Base-by-base conservation (phyloP, 2,329 filamentous ascomycete genomes). In the Nemania serpens region DNA sequence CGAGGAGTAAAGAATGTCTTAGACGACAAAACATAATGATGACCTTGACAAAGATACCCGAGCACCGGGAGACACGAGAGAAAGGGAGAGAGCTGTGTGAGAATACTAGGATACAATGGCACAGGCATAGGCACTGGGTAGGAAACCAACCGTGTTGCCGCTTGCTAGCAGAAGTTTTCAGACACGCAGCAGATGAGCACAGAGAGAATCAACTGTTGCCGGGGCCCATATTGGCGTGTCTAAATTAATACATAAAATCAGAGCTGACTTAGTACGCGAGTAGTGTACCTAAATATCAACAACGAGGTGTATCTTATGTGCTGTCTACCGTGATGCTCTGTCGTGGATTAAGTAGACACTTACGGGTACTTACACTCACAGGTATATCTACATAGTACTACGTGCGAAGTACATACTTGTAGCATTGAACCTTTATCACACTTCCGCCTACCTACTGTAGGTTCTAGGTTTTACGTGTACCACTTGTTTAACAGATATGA, bases 1-100 rank as follows among this genome's bases (percentile, higher is more conserved):
- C 68, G 85, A 88, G 67, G 85, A 87, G 74, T 87, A 82, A 72
- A 39, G 47, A 39, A 18, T 43, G 20, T 41, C n/a, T 51, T 33
- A 52, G 46, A 54, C 15, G 22, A 29, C 17, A 49, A 55, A 22
- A 59, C 45, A 18, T 60, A 61, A 69, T 62, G 63, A 53, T 54
- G 58, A 58, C 18, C 48, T 68, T 59, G 65, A 61, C 22, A 48
- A 68, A 66, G 55, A 69, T 68, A 71, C 63, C 63, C 69, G 54
- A 50, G 52, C 55, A 55, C 47, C 22, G 61, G 62, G 57, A 66
- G 68, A 63, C 56, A 50, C 63, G 42, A 53, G 22, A 49, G 45
- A 55, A 60, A 61, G 51, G 59, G 36, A 54, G 58, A 61, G 47
- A 42, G 25, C n/a, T 37, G 39, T 45, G 36, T 47, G 61, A 17